Percentiles rank a stretch among this genome's conserved stretches.
Evolutionary conservation across 345 rosid genomes (phyloP).

Genomic region (Camelina laxa): DNA sequence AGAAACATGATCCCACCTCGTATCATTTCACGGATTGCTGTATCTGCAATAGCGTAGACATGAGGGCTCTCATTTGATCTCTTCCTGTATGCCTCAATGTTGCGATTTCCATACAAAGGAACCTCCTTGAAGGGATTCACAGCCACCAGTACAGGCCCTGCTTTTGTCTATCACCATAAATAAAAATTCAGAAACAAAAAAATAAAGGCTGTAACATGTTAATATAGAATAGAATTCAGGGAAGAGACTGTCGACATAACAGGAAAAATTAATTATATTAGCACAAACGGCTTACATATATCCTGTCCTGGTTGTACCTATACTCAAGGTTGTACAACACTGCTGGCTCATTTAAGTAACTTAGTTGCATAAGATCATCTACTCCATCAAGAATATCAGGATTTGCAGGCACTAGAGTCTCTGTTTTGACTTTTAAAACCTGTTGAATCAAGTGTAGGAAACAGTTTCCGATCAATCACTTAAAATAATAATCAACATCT

Average conservation of each 20-base stretch:
- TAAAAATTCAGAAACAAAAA: constrained; percentile 26
- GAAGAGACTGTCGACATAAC: constrained; percentile 23
- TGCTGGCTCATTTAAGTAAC: constrained; percentile 93
- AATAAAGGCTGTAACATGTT: constrained; percentile 3
- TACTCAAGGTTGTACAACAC: constrained; percentile 80
- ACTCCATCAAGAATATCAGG: constrained; percentile 87
- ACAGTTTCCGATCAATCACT: constrained; percentile 9
- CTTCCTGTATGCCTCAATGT: constrained; percentile 61
- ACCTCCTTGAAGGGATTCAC: constrained; percentile 84
- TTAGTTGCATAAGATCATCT: constrained; percentile 85
- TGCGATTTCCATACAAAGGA: constrained; percentile 62
- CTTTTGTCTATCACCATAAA: constrained; percentile 68
- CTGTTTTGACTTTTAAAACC: constrained; percentile 70
- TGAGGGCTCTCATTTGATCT: constrained; percentile 64
- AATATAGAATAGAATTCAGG: constrained; percentile 30
- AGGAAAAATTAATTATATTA: constrained; percentile 5
- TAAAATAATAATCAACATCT: constrained; percentile 17
- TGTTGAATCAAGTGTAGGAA: constrained; percentile 36
- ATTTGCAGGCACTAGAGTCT: constrained; percentile 81
- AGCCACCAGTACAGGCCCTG: constrained; percentile 85
- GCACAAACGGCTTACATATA: constrained; percentile 70
- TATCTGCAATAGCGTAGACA: constrained; percentile 74
- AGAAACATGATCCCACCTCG: constrained; percentile 58
- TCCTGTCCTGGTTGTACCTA: constrained; percentile 74
- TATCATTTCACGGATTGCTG: constrained; percentile 88